These are phyloP conservation scores for Nemania sp. DNA, from an alignment of 2,329 filamentous ascomycete species.

Conservation along the genomic window DNA sequence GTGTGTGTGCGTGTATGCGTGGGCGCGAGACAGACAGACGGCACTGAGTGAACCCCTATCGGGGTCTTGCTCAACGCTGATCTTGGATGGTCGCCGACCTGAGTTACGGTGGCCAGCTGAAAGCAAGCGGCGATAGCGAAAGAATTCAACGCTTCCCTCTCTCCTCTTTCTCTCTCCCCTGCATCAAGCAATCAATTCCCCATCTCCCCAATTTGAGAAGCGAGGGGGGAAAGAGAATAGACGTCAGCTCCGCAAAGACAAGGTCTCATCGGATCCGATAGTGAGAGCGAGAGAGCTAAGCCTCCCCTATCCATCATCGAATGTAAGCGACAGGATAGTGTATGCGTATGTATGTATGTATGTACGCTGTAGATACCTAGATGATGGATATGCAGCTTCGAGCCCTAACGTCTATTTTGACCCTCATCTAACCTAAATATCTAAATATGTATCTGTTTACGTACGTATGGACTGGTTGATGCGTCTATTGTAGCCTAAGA, in stretches of 20 bases:
- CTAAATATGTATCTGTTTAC: slow-evolving; percentile 2
- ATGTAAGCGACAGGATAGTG: slow-evolving; percentile 26
- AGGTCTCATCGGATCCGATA: slow-evolving; percentile 29
- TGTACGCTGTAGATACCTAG: not conserved
- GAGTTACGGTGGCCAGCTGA: slow-evolving; percentile 36
- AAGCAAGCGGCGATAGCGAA: slow-evolving; percentile 26
- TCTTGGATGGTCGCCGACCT: slow-evolving; percentile 40
- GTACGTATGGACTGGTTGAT: slow-evolving; percentile 22
- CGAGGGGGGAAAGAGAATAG: slow-evolving; percentile 6
- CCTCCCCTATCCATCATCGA: slow-evolving; percentile 26
- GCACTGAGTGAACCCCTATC: slow-evolving; percentile 23
- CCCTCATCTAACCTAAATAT: slow-evolving; percentile 21
- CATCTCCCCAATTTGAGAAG: slow-evolving; percentile 19
- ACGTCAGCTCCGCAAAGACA: slow-evolving; percentile 20
- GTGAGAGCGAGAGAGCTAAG: slow-evolving; percentile 21
- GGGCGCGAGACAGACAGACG: slow-evolving; percentile 11
- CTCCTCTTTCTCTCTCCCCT: slow-evolving; percentile 1
- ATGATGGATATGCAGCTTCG: slow-evolving; percentile 25
- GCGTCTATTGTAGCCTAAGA: slow-evolving; percentile 19
- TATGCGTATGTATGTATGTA: too few relatives aligned
- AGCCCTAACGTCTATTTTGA: slow-evolving; percentile 27
- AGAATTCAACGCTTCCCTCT: not conserved
- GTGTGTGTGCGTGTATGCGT: slow-evolving; percentile 7
- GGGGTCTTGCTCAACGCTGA: slow-evolving; percentile 33
- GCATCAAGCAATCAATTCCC: slow-evolving; percentile 9